Conservation (phyloP, 176 grass and related monocot genomes). For the Poa pratensis region DNA sequence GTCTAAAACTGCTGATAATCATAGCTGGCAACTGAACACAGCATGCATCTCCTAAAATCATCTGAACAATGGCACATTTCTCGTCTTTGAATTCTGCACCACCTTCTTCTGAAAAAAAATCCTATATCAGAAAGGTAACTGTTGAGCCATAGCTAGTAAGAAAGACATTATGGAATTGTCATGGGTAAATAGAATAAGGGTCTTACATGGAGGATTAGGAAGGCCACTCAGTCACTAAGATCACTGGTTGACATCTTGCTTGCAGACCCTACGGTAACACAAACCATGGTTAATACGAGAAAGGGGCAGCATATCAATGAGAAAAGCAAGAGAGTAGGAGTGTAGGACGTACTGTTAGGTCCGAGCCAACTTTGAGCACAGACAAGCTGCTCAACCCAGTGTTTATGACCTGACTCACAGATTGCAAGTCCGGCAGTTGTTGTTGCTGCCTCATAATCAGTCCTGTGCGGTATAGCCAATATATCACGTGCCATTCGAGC, state of each 20-base stretch:
- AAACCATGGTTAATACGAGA: not conserved
- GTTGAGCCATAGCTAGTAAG: not conserved
- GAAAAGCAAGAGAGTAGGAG: slow-evolving; percentile 7
- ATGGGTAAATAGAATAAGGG: not conserved
- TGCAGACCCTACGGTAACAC: not conserved
- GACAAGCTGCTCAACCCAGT: slow-evolving; percentile 36
- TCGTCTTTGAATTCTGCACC: not conserved
- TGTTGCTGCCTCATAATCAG: slow-evolving; percentile 21
- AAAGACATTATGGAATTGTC: not conserved
- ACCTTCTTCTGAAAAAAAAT: not conserved
- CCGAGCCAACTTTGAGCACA: slow-evolving; percentile 38
- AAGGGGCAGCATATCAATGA: not conserved
- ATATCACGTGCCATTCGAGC: slow-evolving; percentile 39
- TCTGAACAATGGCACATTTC: not conserved
- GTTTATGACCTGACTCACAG: slow-evolving; percentile 18
- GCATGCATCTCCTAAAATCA: not conserved
- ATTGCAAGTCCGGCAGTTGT: slow-evolving; percentile 21
- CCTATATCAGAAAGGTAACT: slow-evolving; percentile 7
- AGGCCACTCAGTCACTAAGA: slow-evolving; percentile 4
- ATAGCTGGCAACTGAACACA: not conserved
- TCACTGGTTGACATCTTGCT: not conserved
- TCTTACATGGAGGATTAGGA: slow-evolving; percentile 21
- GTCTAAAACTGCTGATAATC: slow-evolving; percentile 7
- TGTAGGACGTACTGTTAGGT: slow-evolving; percentile 20
- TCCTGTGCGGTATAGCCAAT: slow-evolving; percentile 28